These are phyloP conservation scores for Debaryomyces coudertii DNA, from an alignment of 1,139 yeast genomes.

Conservation along the genomic window DNA sequence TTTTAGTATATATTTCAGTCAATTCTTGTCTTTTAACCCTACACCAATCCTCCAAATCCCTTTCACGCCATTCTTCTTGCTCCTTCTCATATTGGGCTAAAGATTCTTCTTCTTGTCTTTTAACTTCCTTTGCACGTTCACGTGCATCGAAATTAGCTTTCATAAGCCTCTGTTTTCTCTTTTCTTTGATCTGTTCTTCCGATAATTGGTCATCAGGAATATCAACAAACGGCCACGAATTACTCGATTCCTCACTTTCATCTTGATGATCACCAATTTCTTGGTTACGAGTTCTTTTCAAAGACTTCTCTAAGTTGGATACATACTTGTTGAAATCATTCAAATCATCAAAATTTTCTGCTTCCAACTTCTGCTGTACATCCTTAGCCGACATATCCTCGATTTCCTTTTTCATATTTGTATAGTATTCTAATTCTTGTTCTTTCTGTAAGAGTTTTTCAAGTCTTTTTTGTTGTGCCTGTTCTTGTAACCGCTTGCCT, in stretches of 20 bases:
- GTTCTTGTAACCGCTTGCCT: slow-evolving; percentile 88
- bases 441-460: slow-evolving; percentile 84
- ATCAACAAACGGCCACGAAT: slow-evolving; percentile 75
- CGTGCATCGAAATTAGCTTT: slow-evolving; percentile 92
- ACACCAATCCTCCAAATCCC: slow-evolving; percentile 81
- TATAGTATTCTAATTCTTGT: slow-evolving; percentile 74
- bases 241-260: slow-evolving; percentile 54
- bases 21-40: slow-evolving; percentile 66
- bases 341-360: slow-evolving; percentile 79
- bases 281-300: slow-evolving; percentile 67
- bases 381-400: slow-evolving; percentile 47
- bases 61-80: slow-evolving; percentile 77
- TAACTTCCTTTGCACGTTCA: slow-evolving; percentile 78
- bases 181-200: slow-evolving; percentile 83
- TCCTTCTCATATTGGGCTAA: slow-evolving; percentile 57
- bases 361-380: slow-evolving; percentile 52
- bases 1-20: slow-evolving; percentile 54
- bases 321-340: slow-evolving; percentile 72
- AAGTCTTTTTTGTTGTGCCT: slow-evolving; percentile 80
- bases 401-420: slow-evolving; percentile 57
- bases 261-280: slow-evolving; percentile 59
- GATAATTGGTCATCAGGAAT: slow-evolving; percentile 80
- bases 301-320: slow-evolving; percentile 64
- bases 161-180: slow-evolving; percentile 77
- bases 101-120: slow-evolving; percentile 54